Percentiles rank a stretch among this genome's conserved stretches.
phyloP scores from a whole-genome alignment of 805 yeast genomes.

The Cyberlindnera subsufficiens region DNA sequence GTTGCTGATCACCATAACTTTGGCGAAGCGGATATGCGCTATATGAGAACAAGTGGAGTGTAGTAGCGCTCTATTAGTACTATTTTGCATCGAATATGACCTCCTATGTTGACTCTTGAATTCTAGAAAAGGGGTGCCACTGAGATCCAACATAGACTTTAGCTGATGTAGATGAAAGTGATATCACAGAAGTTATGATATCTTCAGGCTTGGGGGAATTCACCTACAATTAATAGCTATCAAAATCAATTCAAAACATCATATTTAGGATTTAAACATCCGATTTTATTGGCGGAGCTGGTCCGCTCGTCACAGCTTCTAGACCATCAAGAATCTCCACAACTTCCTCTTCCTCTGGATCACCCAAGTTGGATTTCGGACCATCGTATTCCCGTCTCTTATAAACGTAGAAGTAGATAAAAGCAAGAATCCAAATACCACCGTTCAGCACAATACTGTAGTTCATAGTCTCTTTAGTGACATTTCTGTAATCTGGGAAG shows the following conservation, averaged over 20 bases:
- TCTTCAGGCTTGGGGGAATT: too few species aligned
- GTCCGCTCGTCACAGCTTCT: conserved; percentile 1
- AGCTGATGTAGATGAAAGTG: too few species aligned
- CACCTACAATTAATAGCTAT: neutral
- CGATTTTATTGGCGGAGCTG: conserved; percentile 5
- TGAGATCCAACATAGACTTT: too few species aligned
- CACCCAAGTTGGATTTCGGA: conserved; percentile 37
- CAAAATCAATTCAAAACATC: neutral
- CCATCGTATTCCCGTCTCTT: conserved; percentile 55
- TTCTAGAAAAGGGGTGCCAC: too few species aligned
- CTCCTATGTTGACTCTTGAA: too few species aligned
- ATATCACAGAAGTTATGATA: too few species aligned
- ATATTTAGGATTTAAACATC: neutral
- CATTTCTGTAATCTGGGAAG: conserved; percentile 47
- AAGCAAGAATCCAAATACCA: conserved; percentile 52
- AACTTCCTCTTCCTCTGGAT: conserved; percentile 9
- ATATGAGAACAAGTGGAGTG: too few species aligned
- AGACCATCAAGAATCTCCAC: conserved; percentile 12
- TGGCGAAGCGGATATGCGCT: too few species aligned
- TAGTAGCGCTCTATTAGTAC: too few species aligned
- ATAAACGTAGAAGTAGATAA: conserved; percentile 43
- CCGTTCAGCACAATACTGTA: conserved; percentile 64
- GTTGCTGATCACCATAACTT: too few species aligned
- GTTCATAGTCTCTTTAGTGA: conserved; percentile 49
- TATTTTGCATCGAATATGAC: too few species aligned